Conservation (phyloP, 306 rosid genomes). For the Vigna reflexopilosa region DNA sequence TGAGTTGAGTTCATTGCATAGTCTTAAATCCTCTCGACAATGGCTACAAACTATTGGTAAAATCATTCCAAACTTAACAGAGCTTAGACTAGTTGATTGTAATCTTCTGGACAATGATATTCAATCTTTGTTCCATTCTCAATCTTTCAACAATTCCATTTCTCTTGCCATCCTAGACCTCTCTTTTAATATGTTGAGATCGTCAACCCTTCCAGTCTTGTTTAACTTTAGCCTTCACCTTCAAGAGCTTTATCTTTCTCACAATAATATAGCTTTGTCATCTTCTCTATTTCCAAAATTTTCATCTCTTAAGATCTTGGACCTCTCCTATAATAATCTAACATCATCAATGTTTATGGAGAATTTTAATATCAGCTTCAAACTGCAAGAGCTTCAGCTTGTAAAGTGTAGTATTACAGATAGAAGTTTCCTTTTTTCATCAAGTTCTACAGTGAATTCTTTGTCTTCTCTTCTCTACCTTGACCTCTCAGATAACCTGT, state of each 20-base stretch:
- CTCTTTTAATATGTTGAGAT: not conserved
- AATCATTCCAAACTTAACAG: slow-evolving; percentile 7
- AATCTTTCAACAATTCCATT: not conserved
- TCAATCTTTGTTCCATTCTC: not conserved
- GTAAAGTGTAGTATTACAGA: not conserved
- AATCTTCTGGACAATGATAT: not conserved
- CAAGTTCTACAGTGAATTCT: not conserved
- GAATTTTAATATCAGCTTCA: not conserved
- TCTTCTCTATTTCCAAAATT: not conserved
- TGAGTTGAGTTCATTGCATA: not conserved
- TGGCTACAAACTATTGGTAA: not conserved
- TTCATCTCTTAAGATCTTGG: not conserved
- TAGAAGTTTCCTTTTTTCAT: not conserved
- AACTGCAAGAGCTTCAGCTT: not conserved
- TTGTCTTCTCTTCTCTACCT: not conserved
- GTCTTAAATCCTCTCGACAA: not conserved
- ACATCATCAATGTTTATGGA: not conserved
- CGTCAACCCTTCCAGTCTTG: too few species aligned
- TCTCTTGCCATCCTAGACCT: not conserved
- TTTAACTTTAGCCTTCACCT: too few species aligned
- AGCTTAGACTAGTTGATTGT: not conserved
- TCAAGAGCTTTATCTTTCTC: too few species aligned
- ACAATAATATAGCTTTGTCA: not conserved
- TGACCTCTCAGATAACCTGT: not conserved
- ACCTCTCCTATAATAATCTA: not conserved